phyloP scores from a whole-genome alignment of 805 yeast genomes.

The Kodamaea kakaduensis region DNA sequence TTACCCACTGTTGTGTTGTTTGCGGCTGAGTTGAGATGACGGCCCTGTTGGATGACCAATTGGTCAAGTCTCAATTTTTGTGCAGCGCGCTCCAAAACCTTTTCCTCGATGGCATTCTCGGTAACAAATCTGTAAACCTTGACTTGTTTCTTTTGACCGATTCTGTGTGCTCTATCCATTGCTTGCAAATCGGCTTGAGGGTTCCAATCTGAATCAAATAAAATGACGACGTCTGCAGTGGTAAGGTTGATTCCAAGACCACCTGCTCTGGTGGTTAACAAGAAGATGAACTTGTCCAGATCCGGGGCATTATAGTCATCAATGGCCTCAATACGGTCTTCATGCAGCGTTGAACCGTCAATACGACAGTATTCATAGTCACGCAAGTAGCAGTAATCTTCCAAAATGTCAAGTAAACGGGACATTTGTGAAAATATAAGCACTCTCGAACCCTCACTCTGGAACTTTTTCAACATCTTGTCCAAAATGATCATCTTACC shows the following conservation, averaged over 20 bases:
- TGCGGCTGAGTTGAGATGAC: conserved; percentile 36
- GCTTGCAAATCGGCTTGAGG: conserved; percentile 98
- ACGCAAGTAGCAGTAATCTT: conserved; percentile 85
- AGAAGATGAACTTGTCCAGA: conserved; percentile 76
- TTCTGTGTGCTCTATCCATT: conserved; percentile 97
- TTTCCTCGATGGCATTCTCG: conserved; percentile 94
- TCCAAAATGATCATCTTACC: conserved; percentile 90
- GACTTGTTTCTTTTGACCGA: conserved; percentile 96
- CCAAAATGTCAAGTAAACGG: conserved; percentile 80
- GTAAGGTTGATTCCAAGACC: conserved; percentile 93
- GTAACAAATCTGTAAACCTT: conserved; percentile 89
- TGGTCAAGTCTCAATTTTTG: conserved; percentile 91
- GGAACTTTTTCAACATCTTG: conserved; percentile 68
- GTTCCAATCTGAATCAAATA: conserved; percentile 95
- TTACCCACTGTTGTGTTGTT: conserved; percentile 43
- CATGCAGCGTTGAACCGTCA: conserved; percentile 91
- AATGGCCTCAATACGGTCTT: conserved; percentile 86
- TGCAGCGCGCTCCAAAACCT: conserved; percentile 92
- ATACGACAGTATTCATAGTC: conserved; percentile 86
- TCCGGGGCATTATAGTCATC: conserved; percentile 86
- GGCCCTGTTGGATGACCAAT: conserved; percentile 91
- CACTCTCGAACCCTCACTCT: conserved; percentile 80
- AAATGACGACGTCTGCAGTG: conserved; percentile 82
- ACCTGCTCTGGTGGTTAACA: conserved; percentile 93
- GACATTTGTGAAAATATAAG: conserved; percentile 93